A percentile compares a stretch with the other conserved stretches of the same genome.
Conservation (phyloP, 345 rosid genomes). For the Arabidopsis arenosa region DNA sequence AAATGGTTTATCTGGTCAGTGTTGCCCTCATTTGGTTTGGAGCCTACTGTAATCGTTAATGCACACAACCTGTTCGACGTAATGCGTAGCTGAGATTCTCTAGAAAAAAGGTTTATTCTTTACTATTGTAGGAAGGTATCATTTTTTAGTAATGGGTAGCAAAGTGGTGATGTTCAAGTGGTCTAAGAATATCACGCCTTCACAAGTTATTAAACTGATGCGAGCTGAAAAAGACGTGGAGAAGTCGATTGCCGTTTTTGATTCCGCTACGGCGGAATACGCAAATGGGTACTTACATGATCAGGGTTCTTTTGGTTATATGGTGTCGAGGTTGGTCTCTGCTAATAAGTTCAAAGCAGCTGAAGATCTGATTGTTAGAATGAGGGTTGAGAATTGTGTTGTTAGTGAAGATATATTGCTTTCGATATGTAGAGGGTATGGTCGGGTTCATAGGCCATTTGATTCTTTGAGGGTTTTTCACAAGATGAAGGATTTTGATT, state of each 20-base stretch:
- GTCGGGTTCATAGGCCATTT: conserved; percentile 74
- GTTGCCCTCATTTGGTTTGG: background rate
- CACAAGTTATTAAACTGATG: conserved; percentile 68
- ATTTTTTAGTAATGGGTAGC: conserved; percentile 44
- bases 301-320: conserved; percentile 55
- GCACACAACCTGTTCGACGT: conserved; percentile 49
- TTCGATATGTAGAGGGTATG: conserved; percentile 74
- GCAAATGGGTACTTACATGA: conserved; percentile 70
- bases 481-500: conserved; percentile 68
- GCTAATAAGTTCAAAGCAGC: conserved; percentile 71
- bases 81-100: conserved; percentile 38
- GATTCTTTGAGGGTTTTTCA: conserved; percentile 74
- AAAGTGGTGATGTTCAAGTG: conserved; percentile 55
- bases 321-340: conserved; percentile 72
- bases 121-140: conserved; percentile 17
- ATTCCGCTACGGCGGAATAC: conserved; percentile 77
- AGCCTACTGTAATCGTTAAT: no score
- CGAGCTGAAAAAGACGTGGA: conserved; percentile 63
- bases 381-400: conserved; percentile 68
- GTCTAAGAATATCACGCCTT: conserved; percentile 62
- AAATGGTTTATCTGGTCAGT: background rate
- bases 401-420: conserved; percentile 66
- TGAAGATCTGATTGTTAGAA: conserved; percentile 70
- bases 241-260: conserved; percentile 64
- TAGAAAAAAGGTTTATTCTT: background rate